Evolutionary conservation across 2,329 filamentous ascomycete genomes (phyloP).

Genomic region (Fusarium zealandicum): DNA sequence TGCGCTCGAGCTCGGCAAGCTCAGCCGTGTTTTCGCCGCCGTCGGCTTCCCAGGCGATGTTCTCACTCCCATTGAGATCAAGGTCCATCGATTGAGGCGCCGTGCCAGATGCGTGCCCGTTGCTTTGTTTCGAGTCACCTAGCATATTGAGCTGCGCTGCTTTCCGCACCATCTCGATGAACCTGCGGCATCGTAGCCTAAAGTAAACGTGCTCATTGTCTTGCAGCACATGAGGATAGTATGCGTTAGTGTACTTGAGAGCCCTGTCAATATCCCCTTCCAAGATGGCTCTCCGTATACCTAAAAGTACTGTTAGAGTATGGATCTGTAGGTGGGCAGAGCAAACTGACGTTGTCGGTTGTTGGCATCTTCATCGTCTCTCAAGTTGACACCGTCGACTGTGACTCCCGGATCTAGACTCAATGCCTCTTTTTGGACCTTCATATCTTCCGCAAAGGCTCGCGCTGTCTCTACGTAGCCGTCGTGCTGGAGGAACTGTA

Average conservation of each 20-base stretch:
- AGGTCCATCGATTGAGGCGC: conserved; percentile 62
- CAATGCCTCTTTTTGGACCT: conserved; percentile 74
- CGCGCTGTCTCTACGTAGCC: conserved; percentile 93
- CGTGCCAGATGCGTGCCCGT: conserved; percentile 50
- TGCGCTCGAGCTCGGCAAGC: conserved; percentile 62
- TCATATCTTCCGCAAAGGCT: conserved; percentile 85
- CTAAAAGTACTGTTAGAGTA: conserved; percentile 53
- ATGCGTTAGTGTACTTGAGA: conserved; percentile 78
- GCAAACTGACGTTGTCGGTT: conserved; percentile 77
- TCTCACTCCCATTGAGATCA: conserved; percentile 57
- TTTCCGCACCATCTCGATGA: conserved; percentile 90
- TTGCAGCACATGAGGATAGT: conserved; percentile 81
- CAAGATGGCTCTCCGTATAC: conserved; percentile 84
- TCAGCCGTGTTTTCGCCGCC: conserved; percentile 48
- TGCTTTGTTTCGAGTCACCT: conserved; percentile 52
- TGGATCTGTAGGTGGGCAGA: not conserved
- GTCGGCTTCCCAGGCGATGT: conserved; percentile 57
- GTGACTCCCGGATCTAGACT: conserved; percentile 61
- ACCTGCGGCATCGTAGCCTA: conserved; percentile 85
- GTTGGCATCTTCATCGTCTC: conserved; percentile 85
- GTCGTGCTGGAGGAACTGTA: conserved; percentile 92
- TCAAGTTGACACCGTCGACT: conserved; percentile 69
- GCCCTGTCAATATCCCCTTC: conserved; percentile 93
- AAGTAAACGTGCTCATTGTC: conserved; percentile 88
- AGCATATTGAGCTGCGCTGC: conserved; percentile 69